phyloP scores from a whole-genome alignment of 345 rosid genomes.

The Reutealis trisperma region DNA sequence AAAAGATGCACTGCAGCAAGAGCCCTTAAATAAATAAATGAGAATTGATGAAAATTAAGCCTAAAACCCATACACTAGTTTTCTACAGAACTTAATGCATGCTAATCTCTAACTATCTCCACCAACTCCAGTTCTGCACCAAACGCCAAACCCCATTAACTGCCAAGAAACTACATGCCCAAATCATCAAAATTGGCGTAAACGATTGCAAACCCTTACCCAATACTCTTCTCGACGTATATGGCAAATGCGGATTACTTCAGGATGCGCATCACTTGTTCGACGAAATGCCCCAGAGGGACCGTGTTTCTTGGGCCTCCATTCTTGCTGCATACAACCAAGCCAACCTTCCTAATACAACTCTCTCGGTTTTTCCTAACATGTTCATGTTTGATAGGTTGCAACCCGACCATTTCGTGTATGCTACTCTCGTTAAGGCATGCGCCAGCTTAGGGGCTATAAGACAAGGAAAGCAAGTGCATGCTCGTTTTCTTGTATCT shows the following conservation, averaged over 20 bases:
- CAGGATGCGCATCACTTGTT: constrained; percentile 48
- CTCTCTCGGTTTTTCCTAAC: constrained; percentile 49
- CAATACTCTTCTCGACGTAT: constrained; percentile 50
- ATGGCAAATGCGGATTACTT: constrained; percentile 50
- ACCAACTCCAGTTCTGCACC: constrained; percentile 45
- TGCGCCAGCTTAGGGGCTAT: constrained; percentile 54
- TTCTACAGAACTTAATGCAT: constrained; percentile 17
- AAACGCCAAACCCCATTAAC: constrained; percentile 31
- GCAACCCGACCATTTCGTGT: constrained; percentile 68
- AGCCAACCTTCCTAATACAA: constrained; percentile 43
- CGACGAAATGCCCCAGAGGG: constrained; percentile 67
- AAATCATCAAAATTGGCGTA: constrained; percentile 51
- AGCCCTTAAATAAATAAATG: too few relatives aligned
- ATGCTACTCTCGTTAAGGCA: constrained; percentile 60
- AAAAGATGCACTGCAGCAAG: too few relatives aligned
- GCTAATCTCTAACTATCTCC: constrained; percentile 48
- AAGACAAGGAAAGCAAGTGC: constrained; percentile 66
- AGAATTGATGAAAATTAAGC: too few relatives aligned
- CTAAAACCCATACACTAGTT: too few relatives aligned
- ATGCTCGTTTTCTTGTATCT: constrained; percentile 50
- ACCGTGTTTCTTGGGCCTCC: constrained; percentile 68
- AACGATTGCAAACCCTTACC: constrained; percentile 31
- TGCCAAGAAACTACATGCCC: constrained; percentile 51
- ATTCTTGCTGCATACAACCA: constrained; percentile 64
- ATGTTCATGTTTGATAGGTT: constrained; percentile 36